Base-by-base conservation (phyloP, 2,329 filamentous ascomycete species). In the Cercospora sp. region DNA sequence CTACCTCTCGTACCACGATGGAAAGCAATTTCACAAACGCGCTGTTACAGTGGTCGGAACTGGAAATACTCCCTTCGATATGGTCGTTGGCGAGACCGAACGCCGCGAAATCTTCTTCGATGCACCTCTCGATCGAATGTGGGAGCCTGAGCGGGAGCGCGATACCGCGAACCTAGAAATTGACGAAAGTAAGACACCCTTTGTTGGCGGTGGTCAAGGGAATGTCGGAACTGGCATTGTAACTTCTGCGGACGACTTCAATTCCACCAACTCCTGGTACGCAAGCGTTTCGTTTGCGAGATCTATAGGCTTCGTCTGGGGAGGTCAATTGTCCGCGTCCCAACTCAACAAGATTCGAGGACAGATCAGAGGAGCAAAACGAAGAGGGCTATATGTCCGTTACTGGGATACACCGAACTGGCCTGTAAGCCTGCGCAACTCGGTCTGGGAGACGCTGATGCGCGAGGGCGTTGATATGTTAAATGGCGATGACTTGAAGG, bases 11-110 rank as follows among this genome's bases (percentile, higher is more conserved):
- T 78, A 79, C 68, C 84, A 86, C 63, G 80, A 86, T 26, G 82
- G 88, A 60, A 83, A 81, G 16, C 75, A 80, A 16, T 75, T 90
- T 2, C 77, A 85, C 43, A 75, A 80, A 24, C 82, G 89, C 0
- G 87, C 88, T 0, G 79, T 93, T 40, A 92, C 90, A 0, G 85
- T 92, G 1, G 88, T 93, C 1, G 89, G 86, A 1, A 91, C 89
- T 1, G 90, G 91, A 12, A 86, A 86, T 70, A 85, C 87, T 0
- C 87, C 85, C 0, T 89, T 90, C 73, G 82, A 87, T 65, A 74
- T 85, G 8, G 74, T 91, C 9, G 79, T 83, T 3, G 77, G 80
- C n/a, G 86, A 87, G 73, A 72, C 79, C 5, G 86, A 83, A 1
- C 83, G 86, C 69, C 73, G 87, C 32, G 88, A 91, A 76, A 80